phyloP scores from a whole-genome alignment of 2,329 filamentous ascomycete genomes.

The Pseudonectria buxi region DNA sequence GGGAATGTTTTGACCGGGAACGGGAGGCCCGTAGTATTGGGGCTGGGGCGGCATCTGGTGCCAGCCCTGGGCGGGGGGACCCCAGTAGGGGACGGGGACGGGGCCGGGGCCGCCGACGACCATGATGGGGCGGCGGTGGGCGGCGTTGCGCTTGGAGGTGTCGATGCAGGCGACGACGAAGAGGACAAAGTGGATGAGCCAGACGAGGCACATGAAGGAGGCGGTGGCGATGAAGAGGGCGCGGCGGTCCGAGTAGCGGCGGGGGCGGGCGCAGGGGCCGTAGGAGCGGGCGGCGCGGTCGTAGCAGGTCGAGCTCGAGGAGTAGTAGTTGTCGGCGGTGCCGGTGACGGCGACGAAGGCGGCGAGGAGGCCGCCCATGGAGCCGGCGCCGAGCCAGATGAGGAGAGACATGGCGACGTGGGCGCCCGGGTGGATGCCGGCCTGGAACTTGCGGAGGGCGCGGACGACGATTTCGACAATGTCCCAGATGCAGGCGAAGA shows the following conservation, averaged over 20 bases:
- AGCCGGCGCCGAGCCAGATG: slow-evolving; percentile 31
- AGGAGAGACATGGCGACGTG: slow-evolving; percentile 37
- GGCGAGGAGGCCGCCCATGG: slow-evolving; percentile 19
- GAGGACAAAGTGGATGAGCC: slow-evolving; percentile 30
- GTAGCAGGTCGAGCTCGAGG: slow-evolving; percentile 9
- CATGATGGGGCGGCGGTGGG: slow-evolving; percentile 15
- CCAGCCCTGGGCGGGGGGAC: slow-evolving; percentile 23
- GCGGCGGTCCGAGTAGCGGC: slow-evolving; percentile 2
- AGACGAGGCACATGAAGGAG: slow-evolving; percentile 19
- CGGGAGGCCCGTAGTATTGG: neutral
- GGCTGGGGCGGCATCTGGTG: slow-evolving; percentile 19
- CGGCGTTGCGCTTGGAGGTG: slow-evolving; percentile 25
- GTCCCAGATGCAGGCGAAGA: slow-evolving; percentile 31
- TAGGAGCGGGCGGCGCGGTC: slow-evolving; percentile 5
- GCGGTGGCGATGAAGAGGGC: slow-evolving; percentile 14
- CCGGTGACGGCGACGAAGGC: slow-evolving; percentile 9
- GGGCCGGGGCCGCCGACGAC: slow-evolving; percentile 20
- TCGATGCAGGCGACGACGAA: slow-evolving; percentile 36
- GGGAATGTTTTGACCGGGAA: neutral
- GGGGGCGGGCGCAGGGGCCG: slow-evolving; percentile 2
- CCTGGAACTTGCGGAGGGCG: slow-evolving; percentile 23
- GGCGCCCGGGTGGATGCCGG: slow-evolving; percentile 36
- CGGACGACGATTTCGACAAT: slow-evolving; percentile 32
- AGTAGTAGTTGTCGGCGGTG: slow-evolving; percentile 7
- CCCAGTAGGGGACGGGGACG: slow-evolving; percentile 27